Evolutionary conservation across 129 eudicot species (phyloP).

Genomic region (Helianthus annuus): HanXRQr2.0-SUNRISE NC_035446.2:118679155-118679654

Average conservation of each 20-base stretch:
- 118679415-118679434: slow-evolving; percentile 5
- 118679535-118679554: slow-evolving; percentile 54
- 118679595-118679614: neutral
- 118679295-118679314: slow-evolving; percentile 18
- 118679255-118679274: neutral
- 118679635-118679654: neutral
- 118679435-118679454: slow-evolving; percentile 30
- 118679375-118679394: neutral
- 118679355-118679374: slow-evolving; percentile 13
- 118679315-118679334: slow-evolving; percentile 19
- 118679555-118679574: slow-evolving; percentile 52
- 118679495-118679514: slow-evolving; percentile 28
- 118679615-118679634: neutral
- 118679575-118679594: neutral
- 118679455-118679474: slow-evolving; percentile 13
- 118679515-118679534: slow-evolving; percentile 19
- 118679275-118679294: slow-evolving; percentile 14
- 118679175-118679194: neutral
- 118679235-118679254: neutral
- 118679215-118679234: neutral
- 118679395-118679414: neutral
- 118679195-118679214: neutral
- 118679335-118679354: slow-evolving; percentile 12
- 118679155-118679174: too few relatives aligned
- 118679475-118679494: slow-evolving; percentile 26